phyloP scores from a whole-genome alignment of 225 moss, liverwort and hornwort species.

The Neckera pumila region DNA sequence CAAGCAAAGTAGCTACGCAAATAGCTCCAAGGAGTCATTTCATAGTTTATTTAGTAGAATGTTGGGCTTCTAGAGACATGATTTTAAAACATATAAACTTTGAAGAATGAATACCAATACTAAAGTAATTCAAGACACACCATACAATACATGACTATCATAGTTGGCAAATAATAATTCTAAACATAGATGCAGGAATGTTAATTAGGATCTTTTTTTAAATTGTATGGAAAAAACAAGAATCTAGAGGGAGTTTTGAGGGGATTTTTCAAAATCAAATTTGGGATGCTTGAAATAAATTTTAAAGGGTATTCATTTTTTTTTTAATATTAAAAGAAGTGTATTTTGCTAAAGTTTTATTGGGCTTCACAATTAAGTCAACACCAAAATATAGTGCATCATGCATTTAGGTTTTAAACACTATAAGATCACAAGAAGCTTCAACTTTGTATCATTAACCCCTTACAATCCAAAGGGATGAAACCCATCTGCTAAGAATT shows the following conservation, averaged over 20 bases:
- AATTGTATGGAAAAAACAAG: neutral
- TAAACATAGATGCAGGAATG: neutral
- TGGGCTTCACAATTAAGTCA: too few species aligned
- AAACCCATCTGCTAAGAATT: neutral
- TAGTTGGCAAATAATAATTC: neutral
- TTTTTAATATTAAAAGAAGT: too few species aligned
- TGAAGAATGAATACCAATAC: too few species aligned
- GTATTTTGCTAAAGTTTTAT: too few species aligned
- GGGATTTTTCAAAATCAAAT: too few species aligned
- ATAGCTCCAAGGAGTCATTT: neutral
- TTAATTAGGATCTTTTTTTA: neutral
- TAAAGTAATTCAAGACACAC: neutral
- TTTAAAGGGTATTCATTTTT: too few species aligned
- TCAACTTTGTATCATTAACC: neutral
- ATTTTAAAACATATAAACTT: neutral
- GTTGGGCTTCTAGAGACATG: neutral
- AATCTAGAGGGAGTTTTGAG: neutral
- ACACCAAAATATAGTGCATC: too few species aligned
- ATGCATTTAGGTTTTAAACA: too few species aligned
- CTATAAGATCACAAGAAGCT: neutral
- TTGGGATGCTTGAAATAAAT: too few species aligned
- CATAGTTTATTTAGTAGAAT: neutral
- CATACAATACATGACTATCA: accelerated
- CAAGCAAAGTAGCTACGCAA: neutral
- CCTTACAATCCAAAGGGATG: accelerated